Percentiles rank a stretch among this genome's conserved stretches.
phyloP scores from a whole-genome alignment of 305 asterid species.

The Rubia balearica region DNA sequence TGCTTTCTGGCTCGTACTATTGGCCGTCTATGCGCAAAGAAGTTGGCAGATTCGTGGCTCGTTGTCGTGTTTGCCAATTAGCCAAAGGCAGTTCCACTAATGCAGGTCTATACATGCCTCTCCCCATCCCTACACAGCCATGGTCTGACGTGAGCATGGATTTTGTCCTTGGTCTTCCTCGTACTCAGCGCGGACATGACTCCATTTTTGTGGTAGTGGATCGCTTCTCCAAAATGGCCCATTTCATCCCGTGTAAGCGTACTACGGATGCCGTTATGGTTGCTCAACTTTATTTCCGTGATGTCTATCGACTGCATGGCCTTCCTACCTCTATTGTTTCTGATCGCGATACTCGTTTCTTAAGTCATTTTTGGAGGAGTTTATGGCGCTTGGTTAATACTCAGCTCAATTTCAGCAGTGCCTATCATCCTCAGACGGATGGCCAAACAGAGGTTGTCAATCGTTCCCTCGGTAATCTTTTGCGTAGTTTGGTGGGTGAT shows the following conservation, averaged over 20 bases:
- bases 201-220: background rate
- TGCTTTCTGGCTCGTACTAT: background rate
- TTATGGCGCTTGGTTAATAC: conserved; percentile 15
- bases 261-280: background rate
- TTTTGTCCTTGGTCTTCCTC: background rate
- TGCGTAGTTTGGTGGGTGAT: no score
- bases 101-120: conserved; percentile 8
- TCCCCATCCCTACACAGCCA: conserved; percentile 10
- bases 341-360: conserved; percentile 17
- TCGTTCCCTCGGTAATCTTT: no score
- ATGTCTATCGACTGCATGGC: conserved; percentile 7
- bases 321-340: conserved; percentile 10
- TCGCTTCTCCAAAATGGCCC: conserved; percentile 14
- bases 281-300: background rate
- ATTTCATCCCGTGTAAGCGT: conserved; percentile 15
- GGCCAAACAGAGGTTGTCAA: no score
- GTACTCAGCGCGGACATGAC: no score
- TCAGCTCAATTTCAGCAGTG: conserved; percentile 2
- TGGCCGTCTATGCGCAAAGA: conserved; percentile 15
- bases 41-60: background rate
- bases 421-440: background rate
- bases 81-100: background rate
- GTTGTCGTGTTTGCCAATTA: conserved; percentile 14
- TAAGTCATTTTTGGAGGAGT: conserved; percentile 19
- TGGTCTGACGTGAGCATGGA: conserved; percentile 15